phyloP scores from a whole-genome alignment of 345 rosid genomes.

The Arabis alpina region DNA sequence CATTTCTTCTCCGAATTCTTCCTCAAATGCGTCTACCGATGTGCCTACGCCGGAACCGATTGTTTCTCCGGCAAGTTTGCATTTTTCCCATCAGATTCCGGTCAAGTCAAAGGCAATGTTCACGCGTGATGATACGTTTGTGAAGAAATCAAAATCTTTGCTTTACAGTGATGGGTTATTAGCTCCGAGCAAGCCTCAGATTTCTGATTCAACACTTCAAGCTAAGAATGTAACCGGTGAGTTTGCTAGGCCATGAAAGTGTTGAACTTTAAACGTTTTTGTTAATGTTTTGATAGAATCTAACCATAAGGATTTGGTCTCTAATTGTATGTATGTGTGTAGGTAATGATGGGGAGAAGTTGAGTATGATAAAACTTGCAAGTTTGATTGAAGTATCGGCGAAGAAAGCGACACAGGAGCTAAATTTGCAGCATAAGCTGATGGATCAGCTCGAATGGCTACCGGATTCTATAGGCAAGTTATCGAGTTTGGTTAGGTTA shows the following conservation, averaged over 20 bases:
- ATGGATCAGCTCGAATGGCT: conserved; percentile 93
- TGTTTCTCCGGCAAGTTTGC: conserved; percentile 32
- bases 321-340: conserved; percentile 27
- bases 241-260: conserved; percentile 28
- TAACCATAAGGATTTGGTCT: background rate
- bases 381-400: conserved; percentile 86
- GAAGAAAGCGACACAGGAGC: conserved; percentile 81
- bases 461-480: conserved; percentile 92
- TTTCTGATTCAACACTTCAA: conserved; percentile 63
- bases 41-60: too few relatives aligned
- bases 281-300: conserved; percentile 3
- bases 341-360: conserved; percentile 77
- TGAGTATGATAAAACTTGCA: conserved; percentile 90
- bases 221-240: conserved; percentile 56
- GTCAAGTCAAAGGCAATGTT: conserved; percentile 48
- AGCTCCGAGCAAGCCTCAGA: conserved; percentile 52
- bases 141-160: conserved; percentile 61
- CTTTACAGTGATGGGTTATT: conserved; percentile 53
- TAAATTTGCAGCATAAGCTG: conserved; percentile 79
- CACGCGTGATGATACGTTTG: conserved; percentile 74
- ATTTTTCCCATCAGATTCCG: conserved; percentile 42
- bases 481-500: conserved; percentile 63
- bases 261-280: background rate
- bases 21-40: conserved; percentile 34
- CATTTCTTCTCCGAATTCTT: conserved; percentile 51